Conservation (phyloP, 1,284 basidiomycete genomes). For the Tylopilus sp. region DNA sequence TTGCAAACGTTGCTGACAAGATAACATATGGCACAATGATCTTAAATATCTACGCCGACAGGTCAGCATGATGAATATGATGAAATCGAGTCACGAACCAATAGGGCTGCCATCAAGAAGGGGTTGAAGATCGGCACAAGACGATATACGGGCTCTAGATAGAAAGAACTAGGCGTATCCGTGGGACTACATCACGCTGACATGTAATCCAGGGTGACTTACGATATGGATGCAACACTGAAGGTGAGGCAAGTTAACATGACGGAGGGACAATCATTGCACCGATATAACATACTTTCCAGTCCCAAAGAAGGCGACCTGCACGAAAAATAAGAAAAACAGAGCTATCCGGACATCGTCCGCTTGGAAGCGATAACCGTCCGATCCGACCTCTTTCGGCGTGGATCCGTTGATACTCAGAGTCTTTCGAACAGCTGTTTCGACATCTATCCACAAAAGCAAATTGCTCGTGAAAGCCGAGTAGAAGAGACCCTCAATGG, state of each 20-base stretch:
- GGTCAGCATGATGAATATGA: constrained; percentile 1
- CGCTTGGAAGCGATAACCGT: constrained; percentile 45
- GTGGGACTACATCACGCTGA: constrained; percentile 3
- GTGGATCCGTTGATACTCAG: constrained; percentile 1
- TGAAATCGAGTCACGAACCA: constrained; percentile 43
- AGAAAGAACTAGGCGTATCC: constrained; percentile 62
- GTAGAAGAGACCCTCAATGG: constrained; percentile 82
- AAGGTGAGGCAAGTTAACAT: constrained; percentile 7
- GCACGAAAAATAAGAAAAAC: constrained; percentile 85
- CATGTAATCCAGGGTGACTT: constrained; percentile 28
- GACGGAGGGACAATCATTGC: neutral
- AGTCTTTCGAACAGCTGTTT: constrained; percentile 42
- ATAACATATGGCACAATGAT: constrained; percentile 79
- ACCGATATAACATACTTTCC: constrained; percentile 62
- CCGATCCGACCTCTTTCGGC: constrained; percentile 1
- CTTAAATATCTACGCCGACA: constrained; percentile 64
- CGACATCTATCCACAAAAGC: constrained; percentile 68
- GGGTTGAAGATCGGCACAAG: constrained; percentile 85
- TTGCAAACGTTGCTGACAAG: constrained; percentile 63
- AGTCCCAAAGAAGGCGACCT: constrained; percentile 86
- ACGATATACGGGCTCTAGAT: constrained; percentile 86
- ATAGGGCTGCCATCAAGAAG: constrained; percentile 75
- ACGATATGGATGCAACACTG: constrained; percentile 87
- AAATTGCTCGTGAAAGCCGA: constrained; percentile 63
- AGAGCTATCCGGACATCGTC: constrained; percentile 74